phyloP scores from a whole-genome alignment of 768 basidiomycete genomes.

The Pleurotus djamor region DNA sequence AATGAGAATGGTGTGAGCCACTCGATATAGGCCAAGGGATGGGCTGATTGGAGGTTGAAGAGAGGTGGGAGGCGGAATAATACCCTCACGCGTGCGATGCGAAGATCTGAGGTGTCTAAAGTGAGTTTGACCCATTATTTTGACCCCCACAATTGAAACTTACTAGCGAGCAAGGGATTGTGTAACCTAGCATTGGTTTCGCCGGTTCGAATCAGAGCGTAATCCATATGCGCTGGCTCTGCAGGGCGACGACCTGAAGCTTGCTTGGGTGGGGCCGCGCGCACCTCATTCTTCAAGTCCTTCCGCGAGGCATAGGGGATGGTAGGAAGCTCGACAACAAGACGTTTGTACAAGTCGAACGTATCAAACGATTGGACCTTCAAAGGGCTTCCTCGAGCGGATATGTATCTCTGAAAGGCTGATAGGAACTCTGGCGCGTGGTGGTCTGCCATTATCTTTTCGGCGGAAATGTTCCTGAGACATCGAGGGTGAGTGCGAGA shows the following conservation, averaged over 20 bases:
- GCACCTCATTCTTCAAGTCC: slow-evolving; percentile 8
- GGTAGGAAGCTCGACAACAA: slow-evolving; percentile 9
- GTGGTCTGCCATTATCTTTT: not conserved
- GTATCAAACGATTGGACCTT: slow-evolving; percentile 10
- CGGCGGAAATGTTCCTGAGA: not conserved
- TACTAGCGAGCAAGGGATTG: not conserved
- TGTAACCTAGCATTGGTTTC: not conserved
- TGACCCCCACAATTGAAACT: slow-evolving; percentile 1
- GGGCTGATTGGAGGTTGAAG: not conserved
- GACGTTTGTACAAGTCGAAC: slow-evolving; percentile 15
- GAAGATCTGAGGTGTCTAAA: slow-evolving; percentile 6
- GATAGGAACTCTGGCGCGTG: not conserved
- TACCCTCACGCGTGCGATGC: slow-evolving; percentile 11
- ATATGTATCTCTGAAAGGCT: not conserved
- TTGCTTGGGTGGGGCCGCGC: slow-evolving; percentile 8
- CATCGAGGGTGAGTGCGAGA: not conserved
- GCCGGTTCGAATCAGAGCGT: slow-evolving; percentile 11
- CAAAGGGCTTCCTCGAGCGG: not conserved
- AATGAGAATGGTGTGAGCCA: slow-evolving; percentile 14
- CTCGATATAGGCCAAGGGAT: slow-evolving; percentile 16
- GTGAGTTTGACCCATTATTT: slow-evolving; percentile 1
- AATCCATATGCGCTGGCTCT: slow-evolving; percentile 10
- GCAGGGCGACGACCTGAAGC: not conserved
- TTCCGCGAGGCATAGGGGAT: slow-evolving; percentile 9
- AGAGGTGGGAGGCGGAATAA: slow-evolving; percentile 13